Evolutionary conservation across 164 flowering plant species (phyloP).

Genomic region (Sedum album): DNA sequence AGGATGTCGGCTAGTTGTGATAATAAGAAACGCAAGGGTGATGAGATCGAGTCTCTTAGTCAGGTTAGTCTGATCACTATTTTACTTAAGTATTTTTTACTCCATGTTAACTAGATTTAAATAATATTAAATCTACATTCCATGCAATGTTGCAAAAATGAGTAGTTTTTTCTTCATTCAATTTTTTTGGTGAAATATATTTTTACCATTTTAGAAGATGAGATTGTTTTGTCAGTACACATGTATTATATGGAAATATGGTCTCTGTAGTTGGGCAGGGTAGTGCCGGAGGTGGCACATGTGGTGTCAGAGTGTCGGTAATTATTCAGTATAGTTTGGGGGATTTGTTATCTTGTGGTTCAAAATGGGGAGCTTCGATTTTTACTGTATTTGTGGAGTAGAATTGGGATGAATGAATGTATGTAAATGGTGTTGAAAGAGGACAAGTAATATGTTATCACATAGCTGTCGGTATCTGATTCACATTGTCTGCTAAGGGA

Average conservation of each 20-base stretch:
- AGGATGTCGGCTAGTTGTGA: constrained; percentile 25
- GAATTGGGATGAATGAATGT: not conserved
- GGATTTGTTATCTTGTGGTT: not conserved
- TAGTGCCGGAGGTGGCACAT: not conserved
- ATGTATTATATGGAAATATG: not conserved
- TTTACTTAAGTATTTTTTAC: not conserved
- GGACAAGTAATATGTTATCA: not conserved
- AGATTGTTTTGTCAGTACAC: not conserved
- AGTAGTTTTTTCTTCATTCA: not conserved
- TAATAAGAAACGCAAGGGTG: constrained; percentile 62
- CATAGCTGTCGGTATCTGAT: constrained; percentile 5
- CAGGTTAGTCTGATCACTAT: constrained; percentile 31
- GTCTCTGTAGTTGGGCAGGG: not conserved
- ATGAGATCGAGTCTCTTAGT: constrained; percentile 39
- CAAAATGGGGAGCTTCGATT: not conserved
- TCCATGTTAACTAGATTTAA: no score
- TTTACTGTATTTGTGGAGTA: not conserved
- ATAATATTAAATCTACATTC: no score
- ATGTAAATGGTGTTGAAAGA: not conserved
- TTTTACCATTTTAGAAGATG: not conserved
- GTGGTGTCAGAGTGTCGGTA: not conserved
- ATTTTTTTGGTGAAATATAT: not conserved
- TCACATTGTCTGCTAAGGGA: not conserved
- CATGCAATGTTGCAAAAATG: not conserved
- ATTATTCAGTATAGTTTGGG: not conserved